Evolutionary conservation across 1,284 basidiomycete genomes (phyloP), one percentile per base, ranked within the genome.

Genomic region (Malassezia globosa): DNA sequence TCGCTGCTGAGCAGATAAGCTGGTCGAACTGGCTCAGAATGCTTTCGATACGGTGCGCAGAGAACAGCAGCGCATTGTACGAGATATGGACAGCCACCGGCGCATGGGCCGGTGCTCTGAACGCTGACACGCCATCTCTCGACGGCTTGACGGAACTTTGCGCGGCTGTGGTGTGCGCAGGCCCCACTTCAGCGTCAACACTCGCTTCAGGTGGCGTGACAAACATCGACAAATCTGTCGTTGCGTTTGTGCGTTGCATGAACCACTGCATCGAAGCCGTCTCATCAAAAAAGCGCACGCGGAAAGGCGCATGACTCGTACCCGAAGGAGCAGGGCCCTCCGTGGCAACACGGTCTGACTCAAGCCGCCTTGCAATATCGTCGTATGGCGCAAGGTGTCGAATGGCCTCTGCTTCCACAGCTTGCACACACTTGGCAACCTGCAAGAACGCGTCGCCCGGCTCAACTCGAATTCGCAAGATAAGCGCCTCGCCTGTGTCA

Each of bases 21-120:
- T 81, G 77, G 1, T 84, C 81, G 23, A 99, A 80, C 64, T 96
- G 94, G 46, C 88, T 86, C 19, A 94, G 77, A 42, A 94, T 81
- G 59, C 77, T 79, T 5, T 80, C 74, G 38, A 95, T 86, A 16
- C 94, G 80, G 2, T 78, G 72, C 13, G 82, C 78, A 1, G 85
- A 85, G 75, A 97, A 97, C 26, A 97, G 77, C 19, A 97, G 78
- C 23, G 92, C 90, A 76, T 97, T 96, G 79, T 95, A 96, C 25
- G 88, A 76, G 46, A 96, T 55, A 34, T 85, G 81, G 33, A 97
- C 79, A 10, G 84, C 81, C 44, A 95, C 80, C n/a, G 60, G 56
- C 21, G 67, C 64, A 7, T 60, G 8, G 81, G 82, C 47, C 87
- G 60, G 55, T 31, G 51, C 47, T 14, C 56, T 54, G 42, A 60